phyloP scores from a whole-genome alignment of 345 rosid genomes.

The Hibiscus tridactylites region DNA sequence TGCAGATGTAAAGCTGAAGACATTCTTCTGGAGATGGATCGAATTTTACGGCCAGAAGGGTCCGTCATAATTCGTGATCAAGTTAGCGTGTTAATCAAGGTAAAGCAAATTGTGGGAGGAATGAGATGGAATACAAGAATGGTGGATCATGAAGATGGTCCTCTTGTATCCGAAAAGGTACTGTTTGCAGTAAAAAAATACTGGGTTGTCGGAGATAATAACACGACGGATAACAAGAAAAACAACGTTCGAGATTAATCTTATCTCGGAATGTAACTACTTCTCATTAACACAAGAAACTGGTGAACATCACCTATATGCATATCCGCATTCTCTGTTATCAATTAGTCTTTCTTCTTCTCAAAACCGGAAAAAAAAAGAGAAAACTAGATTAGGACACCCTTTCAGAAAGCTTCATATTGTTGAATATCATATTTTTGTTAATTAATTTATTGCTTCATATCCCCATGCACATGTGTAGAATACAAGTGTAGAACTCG shows the following conservation, averaged over 20 bases:
- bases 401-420: too few species aligned
- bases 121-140: constrained; percentile 2
- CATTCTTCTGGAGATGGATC: constrained; percentile 14
- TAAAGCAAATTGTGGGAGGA: constrained; percentile 5
- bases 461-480: too few species aligned
- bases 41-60: constrained; percentile 11
- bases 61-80: constrained; percentile 6
- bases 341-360: not conserved
- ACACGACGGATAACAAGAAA: not conserved
- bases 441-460: too few species aligned
- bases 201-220: not conserved
- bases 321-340: not conserved
- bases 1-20: constrained; percentile 5
- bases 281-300: not conserved
- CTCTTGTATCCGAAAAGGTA: not conserved
- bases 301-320: not conserved
- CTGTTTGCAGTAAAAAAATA: constrained; percentile 4
- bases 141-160: constrained; percentile 13
- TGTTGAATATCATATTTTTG: too few species aligned
- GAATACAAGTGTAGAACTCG: too few species aligned
- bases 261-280: not conserved
- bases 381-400: too few species aligned
- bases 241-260: not conserved
- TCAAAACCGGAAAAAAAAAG: too few species aligned
- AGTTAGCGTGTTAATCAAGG: not conserved